Conservation (phyloP, 768 basidiomycete species). For the Suillus fuscotomentosus region DNA sequence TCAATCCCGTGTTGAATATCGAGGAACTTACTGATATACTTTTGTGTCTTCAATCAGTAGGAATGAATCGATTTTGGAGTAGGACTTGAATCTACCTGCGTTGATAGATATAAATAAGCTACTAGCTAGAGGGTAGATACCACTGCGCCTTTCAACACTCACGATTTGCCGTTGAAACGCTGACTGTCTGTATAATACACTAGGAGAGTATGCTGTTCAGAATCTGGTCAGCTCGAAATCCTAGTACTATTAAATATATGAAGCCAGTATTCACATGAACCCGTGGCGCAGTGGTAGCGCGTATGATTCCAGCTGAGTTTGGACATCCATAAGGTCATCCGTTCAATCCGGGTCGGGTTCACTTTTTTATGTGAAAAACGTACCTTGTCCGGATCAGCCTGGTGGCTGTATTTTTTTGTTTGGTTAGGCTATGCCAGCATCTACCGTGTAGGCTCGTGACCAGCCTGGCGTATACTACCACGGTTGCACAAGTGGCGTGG, state of each 20-base stretch:
- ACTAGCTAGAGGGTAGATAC: background rate
- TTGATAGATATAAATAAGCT: background rate
- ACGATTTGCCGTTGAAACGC: background rate
- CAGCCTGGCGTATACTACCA: no score
- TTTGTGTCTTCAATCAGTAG: background rate
- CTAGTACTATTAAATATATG: background rate
- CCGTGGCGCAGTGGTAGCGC: constrained; percentile 29
- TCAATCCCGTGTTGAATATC: background rate
- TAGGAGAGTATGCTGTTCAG: background rate
- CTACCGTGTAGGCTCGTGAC: no score
- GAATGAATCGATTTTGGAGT: background rate
- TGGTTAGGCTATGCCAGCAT: no score
- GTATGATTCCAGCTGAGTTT: constrained; percentile 30
- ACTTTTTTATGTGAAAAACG: background rate
- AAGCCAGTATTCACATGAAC: background rate
- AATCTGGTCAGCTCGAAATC: background rate
- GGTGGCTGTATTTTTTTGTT: background rate
- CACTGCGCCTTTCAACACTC: background rate
- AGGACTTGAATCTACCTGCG: background rate
- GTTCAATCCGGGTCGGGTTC: constrained; percentile 40
- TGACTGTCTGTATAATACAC: no score
- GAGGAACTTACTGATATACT: background rate
- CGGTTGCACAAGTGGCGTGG: no score
- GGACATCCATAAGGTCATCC: constrained; percentile 45
- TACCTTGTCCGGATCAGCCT: background rate